Evolutionary conservation across 2,329 filamentous ascomycete species (phyloP).

Genomic region (Triangularia verruculosa): DNA sequence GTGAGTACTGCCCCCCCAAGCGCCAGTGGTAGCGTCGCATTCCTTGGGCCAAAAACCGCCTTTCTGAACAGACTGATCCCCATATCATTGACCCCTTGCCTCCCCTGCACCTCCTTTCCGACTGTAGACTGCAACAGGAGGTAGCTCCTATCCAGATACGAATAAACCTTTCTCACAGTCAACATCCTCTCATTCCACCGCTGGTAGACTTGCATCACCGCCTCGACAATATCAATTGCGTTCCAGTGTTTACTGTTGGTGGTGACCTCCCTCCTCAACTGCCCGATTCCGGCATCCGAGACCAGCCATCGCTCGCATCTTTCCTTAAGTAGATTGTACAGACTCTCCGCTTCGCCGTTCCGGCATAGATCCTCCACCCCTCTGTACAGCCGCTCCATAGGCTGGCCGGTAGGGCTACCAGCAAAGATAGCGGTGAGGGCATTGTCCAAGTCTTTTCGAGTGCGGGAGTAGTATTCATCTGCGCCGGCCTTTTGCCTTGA

Average conservation of each 20-base stretch:
- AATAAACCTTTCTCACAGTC: conserved; percentile 83
- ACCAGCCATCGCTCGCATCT: conserved; percentile 68
- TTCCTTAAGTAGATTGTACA: conserved; percentile 64
- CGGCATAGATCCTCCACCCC: conserved; percentile 90
- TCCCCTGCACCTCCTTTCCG: conserved; percentile 48
- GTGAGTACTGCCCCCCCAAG: conserved; percentile 40
- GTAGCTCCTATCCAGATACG: conserved; percentile 89
- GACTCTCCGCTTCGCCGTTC: conserved; percentile 64
- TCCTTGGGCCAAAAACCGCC: conserved; percentile 45
- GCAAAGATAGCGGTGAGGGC: conserved; percentile 73
- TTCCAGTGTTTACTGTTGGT: conserved; percentile 52
- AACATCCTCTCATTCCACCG: conserved; percentile 76
- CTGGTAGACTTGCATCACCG: conserved; percentile 61
- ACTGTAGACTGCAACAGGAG: conserved; percentile 49
- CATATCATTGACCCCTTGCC: conserved; percentile 75
- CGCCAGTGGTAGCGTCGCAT: conserved; percentile 22
- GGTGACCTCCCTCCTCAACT: conserved; percentile 35
- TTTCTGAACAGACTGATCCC: conserved; percentile 71
- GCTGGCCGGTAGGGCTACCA: conserved; percentile 59
- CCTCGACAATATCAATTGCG: conserved; percentile 48
- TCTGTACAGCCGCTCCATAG: conserved; percentile 86
- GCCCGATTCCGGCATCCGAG: conserved; percentile 51
- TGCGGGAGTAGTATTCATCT: conserved; percentile 73
- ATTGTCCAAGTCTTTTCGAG: conserved; percentile 69
- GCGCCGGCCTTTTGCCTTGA: conserved; percentile 49